Percentiles rank a stretch among this genome's conserved stretches.
Conservation (phyloP, 257 asterid genomes). For the Vinca minor region DNA sequence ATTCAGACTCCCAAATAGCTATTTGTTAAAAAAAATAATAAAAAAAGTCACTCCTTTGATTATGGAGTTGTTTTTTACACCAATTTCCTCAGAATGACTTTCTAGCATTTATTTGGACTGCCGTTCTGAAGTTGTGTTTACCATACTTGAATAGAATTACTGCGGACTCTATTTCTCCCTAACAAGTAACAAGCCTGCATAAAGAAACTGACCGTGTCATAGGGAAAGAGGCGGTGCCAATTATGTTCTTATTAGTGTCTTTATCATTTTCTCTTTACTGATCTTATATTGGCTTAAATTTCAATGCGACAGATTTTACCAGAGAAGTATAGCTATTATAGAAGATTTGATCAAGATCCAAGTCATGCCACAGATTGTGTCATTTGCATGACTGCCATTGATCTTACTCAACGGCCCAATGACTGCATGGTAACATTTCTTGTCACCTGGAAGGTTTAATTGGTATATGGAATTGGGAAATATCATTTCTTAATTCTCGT, state of each 20-base stretch:
- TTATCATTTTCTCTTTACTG: conserved; percentile 1
- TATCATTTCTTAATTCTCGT: not conserved
- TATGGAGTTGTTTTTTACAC: not conserved
- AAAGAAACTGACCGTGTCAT: not conserved
- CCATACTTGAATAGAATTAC: not conserved
- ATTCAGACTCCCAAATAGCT: too few relatives aligned
- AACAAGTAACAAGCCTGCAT: not conserved
- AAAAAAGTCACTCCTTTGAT: not conserved
- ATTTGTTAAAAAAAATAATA: too few relatives aligned
- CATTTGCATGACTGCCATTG: conserved; percentile 89
- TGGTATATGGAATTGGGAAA: conserved; percentile 1
- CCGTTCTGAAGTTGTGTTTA: not conserved
- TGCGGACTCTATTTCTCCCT: not conserved
- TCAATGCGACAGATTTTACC: conserved; percentile 67
- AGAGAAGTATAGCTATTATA: conserved; percentile 74
- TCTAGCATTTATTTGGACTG: not conserved
- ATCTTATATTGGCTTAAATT: conserved; percentile 7
- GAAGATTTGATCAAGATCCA: conserved; percentile 60
- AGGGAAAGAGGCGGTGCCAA: not conserved
- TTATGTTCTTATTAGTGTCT: not conserved
- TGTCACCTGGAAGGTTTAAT: not conserved
- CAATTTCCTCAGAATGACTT: not conserved
- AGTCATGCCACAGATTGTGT: conserved; percentile 67
- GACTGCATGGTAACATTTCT: conserved; percentile 73
- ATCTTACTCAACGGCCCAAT: conserved; percentile 50